Conservation (phyloP, 495 filamentous ascomycete species). For the Lophiostoma macrostomum region DNA sequence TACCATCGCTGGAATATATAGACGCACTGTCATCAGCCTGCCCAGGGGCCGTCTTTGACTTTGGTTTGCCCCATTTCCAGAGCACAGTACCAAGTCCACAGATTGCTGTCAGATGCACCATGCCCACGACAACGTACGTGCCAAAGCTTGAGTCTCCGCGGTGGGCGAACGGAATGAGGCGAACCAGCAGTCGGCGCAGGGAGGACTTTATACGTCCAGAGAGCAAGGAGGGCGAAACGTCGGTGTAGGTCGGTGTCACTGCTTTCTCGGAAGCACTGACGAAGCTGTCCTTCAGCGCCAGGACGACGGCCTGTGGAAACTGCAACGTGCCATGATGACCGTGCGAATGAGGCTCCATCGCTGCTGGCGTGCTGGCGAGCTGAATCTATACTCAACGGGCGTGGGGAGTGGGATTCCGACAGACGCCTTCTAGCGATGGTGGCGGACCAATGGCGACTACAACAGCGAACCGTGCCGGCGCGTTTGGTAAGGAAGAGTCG, state of each 20-base stretch:
- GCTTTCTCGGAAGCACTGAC: constrained; percentile 1
- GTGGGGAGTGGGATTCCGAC: constrained; percentile 17
- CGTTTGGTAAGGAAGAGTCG: constrained; percentile 20
- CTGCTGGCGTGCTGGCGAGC: constrained; percentile 13
- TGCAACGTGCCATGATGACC: constrained; percentile 15
- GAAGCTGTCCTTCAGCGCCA: constrained; percentile 17
- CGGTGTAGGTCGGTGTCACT: constrained; percentile 17
- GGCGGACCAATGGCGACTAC: constrained; percentile 16
- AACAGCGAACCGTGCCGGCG: constrained; percentile 15
- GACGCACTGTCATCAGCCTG: not conserved
- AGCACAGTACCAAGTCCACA: constrained; percentile 32
- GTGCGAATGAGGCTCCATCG: constrained; percentile 34
- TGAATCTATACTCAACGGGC: constrained; percentile 28
- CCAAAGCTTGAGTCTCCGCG: not conserved
- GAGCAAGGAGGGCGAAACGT: not conserved
- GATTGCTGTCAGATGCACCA: constrained; percentile 31
- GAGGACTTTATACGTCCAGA: constrained; percentile 9
- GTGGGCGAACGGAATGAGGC: not conserved
- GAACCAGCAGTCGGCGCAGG: not conserved
- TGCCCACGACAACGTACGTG: constrained; percentile 25
- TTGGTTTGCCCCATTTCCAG: constrained; percentile 29
- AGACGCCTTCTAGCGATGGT: not conserved
- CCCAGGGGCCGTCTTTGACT: constrained; percentile 3
- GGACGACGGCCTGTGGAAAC: constrained; percentile 27
- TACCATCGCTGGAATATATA: constrained; percentile 15